Evolutionary conservation across 305 asterid species (phyloP).

Genomic region (Euphrasia arctica): DNA sequence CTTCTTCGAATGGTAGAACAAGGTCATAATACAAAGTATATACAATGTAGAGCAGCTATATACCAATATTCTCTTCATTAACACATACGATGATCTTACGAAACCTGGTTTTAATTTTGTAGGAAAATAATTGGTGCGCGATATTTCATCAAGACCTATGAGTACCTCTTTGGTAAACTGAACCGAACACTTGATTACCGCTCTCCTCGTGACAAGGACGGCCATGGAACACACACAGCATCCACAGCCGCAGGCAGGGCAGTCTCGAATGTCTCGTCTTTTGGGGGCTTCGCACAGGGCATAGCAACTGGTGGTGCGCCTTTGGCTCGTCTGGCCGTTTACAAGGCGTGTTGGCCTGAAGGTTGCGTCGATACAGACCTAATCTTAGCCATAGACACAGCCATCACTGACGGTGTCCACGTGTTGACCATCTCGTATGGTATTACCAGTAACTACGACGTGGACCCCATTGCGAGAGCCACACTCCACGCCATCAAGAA

Average conservation of each 20-base stretch:
- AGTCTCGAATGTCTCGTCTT: slow-evolving; percentile 45
- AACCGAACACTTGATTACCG: slow-evolving; percentile 56
- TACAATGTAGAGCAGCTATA: too few relatives aligned
- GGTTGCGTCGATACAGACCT: slow-evolving; percentile 74
- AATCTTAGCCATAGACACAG: slow-evolving; percentile 85
- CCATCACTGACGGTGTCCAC: slow-evolving; percentile 77
- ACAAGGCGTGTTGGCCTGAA: slow-evolving; percentile 83
- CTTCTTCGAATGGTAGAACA: too few relatives aligned
- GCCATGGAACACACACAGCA: slow-evolving; percentile 70
- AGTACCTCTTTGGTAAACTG: slow-evolving; percentile 52
- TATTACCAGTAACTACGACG: slow-evolving; percentile 32
- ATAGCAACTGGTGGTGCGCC: slow-evolving; percentile 90
- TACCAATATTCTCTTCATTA: too few relatives aligned
- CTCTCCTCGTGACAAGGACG: slow-evolving; percentile 87
- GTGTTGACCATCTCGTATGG: slow-evolving; percentile 80
- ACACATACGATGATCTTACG: too few relatives aligned
- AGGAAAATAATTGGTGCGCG: slow-evolving; percentile 89
- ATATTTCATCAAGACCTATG: slow-evolving; percentile 67
- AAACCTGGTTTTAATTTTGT: background rate
- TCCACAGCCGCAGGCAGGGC: slow-evolving; percentile 47
- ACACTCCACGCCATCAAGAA: slow-evolving; percentile 77
- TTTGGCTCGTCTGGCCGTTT: slow-evolving; percentile 64
- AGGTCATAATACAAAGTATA: too few relatives aligned
- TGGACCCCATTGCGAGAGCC: slow-evolving; percentile 67
- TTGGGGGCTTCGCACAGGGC: slow-evolving; percentile 78